phyloP scores from a whole-genome alignment of 2,329 filamentous ascomycete species.

The Scytalidium sp. region DNA sequence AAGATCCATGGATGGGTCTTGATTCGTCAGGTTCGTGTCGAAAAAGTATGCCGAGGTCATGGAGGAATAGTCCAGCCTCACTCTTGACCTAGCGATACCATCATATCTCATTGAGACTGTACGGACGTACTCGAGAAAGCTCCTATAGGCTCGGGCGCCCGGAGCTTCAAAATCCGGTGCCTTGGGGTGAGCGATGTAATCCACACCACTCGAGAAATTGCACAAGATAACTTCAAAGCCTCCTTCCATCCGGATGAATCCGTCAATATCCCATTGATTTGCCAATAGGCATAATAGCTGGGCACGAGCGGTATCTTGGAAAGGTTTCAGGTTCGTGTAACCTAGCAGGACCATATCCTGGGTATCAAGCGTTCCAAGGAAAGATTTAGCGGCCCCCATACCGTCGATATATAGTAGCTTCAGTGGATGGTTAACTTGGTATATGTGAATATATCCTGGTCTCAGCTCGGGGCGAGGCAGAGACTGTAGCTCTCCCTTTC shows the following conservation, averaged over 20 bases:
- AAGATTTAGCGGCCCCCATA: slow-evolving; percentile 61
- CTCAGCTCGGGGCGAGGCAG: not conserved
- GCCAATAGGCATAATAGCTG: slow-evolving; percentile 51
- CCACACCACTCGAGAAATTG: slow-evolving; percentile 41
- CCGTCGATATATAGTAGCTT: slow-evolving; percentile 66
- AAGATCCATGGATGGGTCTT: slow-evolving; percentile 14
- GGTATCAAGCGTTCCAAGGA: slow-evolving; percentile 61
- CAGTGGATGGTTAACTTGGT: slow-evolving; percentile 52
- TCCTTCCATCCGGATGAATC: slow-evolving; percentile 63
- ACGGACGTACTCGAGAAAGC: slow-evolving; percentile 31
- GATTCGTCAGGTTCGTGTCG: slow-evolving; percentile 23
- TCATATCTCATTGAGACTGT: slow-evolving; percentile 39
- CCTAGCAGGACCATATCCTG: slow-evolving; percentile 59
- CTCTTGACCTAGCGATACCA: slow-evolving; percentile 36
- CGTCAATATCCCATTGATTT: slow-evolving; percentile 52
- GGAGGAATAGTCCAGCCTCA: slow-evolving; percentile 23
- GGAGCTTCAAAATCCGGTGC: slow-evolving; percentile 8
- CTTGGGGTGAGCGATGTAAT: slow-evolving; percentile 17
- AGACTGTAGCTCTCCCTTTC: too few relatives aligned
- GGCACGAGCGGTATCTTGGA: slow-evolving; percentile 49
- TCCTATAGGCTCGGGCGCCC: slow-evolving; percentile 1
- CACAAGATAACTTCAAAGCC: slow-evolving; percentile 69
- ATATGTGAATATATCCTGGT: slow-evolving; percentile 62
- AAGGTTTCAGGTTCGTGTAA: slow-evolving; percentile 20
- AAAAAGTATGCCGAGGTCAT: slow-evolving; percentile 28